Evolutionary conservation across 352 stramenopile genomes (phyloP).

Genomic region (Phytophthora cryptogea): DNA sequence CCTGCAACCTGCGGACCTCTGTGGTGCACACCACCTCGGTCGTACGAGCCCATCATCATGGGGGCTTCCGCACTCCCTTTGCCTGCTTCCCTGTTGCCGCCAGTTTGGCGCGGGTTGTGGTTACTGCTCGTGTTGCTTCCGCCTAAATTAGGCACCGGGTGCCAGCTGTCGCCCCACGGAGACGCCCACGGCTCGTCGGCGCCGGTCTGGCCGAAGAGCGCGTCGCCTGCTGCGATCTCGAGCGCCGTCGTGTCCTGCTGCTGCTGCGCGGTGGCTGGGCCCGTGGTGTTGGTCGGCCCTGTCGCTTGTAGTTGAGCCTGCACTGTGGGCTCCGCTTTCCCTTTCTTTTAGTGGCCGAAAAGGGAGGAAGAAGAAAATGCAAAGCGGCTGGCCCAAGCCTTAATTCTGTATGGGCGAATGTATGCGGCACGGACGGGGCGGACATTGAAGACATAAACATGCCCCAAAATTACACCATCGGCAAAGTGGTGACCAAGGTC

Average conservation of each 20-base stretch:
- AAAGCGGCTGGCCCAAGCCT: slow-evolving; percentile 8
- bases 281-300: slow-evolving; percentile 27
- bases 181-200: slow-evolving; percentile 39
- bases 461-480: not conserved
- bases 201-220: slow-evolving; percentile 42
- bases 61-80: not conserved
- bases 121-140: not conserved
- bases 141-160: not conserved
- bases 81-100: not conserved
- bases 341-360: slow-evolving; percentile 10
- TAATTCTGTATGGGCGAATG: slow-evolving; percentile 21
- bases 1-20: not conserved
- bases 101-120: slow-evolving; percentile 6
- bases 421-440: slow-evolving; percentile 12
- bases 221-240: slow-evolving; percentile 43
- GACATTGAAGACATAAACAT: not conserved
- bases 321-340: slow-evolving; percentile 8
- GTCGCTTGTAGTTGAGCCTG: slow-evolving; percentile 16
- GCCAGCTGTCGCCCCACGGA: slow-evolving; percentile 20
- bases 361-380: slow-evolving; percentile 26
- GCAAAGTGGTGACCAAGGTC: not conserved
- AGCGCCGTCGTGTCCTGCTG: slow-evolving; percentile 41
- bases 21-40: slow-evolving; percentile 20
- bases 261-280: slow-evolving; percentile 10
- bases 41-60: slow-evolving; percentile 44